Percentiles rank a stretch among this genome's conserved stretches.
Evolutionary conservation across 1,284 basidiomycete genomes (phyloP).

Genomic region (Agroathelia rolfsii): DNA sequence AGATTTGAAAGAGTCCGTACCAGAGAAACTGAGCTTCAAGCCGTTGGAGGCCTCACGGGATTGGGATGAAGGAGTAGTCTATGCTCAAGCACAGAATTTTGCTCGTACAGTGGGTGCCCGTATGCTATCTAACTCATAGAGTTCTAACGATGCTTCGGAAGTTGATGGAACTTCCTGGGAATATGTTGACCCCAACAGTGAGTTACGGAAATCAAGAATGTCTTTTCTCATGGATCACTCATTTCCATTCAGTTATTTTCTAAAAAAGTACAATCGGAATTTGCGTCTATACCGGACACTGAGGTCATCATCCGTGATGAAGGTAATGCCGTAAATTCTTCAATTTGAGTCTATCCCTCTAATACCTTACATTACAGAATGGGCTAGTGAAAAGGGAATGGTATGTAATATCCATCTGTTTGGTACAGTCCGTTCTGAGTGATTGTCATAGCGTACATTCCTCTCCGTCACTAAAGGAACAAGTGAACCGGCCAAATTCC

Average conservation of each 20-base stretch:
- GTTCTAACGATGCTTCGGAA: constrained; percentile 18
- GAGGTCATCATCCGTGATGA: constrained; percentile 68
- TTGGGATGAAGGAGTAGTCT: constrained; percentile 66
- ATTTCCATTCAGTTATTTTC: constrained; percentile 50
- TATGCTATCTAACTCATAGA: constrained; percentile 1
- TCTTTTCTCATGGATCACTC: too few relatives aligned
- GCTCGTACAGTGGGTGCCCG: constrained; percentile 54
- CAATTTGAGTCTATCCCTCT: constrained; percentile 1
- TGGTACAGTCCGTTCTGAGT: constrained; percentile 3
- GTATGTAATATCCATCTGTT: constrained; percentile 22
- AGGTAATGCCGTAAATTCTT: constrained; percentile 30
- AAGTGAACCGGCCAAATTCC: constrained; percentile 75
- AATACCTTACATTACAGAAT: constrained; percentile 30
- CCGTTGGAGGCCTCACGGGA: constrained; percentile 37
- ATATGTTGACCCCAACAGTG: constrained; percentile 74
- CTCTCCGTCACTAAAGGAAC: constrained; percentile 82
- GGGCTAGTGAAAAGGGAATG: constrained; percentile 81
- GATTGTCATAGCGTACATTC: constrained; percentile 55
- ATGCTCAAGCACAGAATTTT: constrained; percentile 76
- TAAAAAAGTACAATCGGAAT: constrained; percentile 61
- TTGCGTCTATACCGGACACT: constrained; percentile 60
- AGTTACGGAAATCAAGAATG: constrained; percentile 11
- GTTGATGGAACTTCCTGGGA: constrained; percentile 80
- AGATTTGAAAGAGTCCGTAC: constrained; percentile 33
- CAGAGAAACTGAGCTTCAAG: constrained; percentile 37